Percentiles rank a stretch among this genome's conserved stretches.
These are phyloP conservation scores for Akebia trifoliata DNA, from an alignment of 164 flowering plant genomes.

Conservation along the genomic window DNA sequence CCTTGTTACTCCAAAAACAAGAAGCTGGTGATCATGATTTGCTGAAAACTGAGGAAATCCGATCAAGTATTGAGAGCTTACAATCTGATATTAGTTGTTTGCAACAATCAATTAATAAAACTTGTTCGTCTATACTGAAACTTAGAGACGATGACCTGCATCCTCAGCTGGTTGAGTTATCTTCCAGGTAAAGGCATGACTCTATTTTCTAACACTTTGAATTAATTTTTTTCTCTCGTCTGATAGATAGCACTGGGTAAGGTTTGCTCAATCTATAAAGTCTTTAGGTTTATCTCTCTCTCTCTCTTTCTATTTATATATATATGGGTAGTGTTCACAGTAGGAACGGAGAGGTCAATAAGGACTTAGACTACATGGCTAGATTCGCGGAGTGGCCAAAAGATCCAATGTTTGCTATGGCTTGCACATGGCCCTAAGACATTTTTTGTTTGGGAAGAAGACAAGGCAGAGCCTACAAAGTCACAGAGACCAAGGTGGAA, in stretches of 20 bases:
- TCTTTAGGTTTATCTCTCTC: no score
- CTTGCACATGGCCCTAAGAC: no score
- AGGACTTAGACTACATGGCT: no score
- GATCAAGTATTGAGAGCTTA: slow-evolving; percentile 49
- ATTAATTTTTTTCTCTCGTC: neutral
- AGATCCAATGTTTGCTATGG: no score
- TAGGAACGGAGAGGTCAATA: no score
- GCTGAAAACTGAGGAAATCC: slow-evolving; percentile 54
- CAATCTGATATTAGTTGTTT: slow-evolving; percentile 43
- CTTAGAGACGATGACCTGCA: slow-evolving; percentile 64
- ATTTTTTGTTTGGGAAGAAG: no score
- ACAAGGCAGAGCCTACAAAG: no score
- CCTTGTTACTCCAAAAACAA: slow-evolving; percentile 48
- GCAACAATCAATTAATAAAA: slow-evolving; percentile 47
- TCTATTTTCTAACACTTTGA: neutral
- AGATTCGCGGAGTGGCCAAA: no score
- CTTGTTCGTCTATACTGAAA: slow-evolving; percentile 44
- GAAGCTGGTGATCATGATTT: slow-evolving; percentile 54
- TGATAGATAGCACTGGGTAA: neutral
- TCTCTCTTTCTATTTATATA: no score
- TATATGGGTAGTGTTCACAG: no score
- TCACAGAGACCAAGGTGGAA: no score
- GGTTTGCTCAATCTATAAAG: no score
- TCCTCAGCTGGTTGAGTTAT: slow-evolving; percentile 62
- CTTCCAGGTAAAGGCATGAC: slow-evolving; percentile 50